These are phyloP conservation scores for Picochlorum sp. DNA, from an alignment of 139 green algal genomes.

Conservation along the genomic window DNA sequence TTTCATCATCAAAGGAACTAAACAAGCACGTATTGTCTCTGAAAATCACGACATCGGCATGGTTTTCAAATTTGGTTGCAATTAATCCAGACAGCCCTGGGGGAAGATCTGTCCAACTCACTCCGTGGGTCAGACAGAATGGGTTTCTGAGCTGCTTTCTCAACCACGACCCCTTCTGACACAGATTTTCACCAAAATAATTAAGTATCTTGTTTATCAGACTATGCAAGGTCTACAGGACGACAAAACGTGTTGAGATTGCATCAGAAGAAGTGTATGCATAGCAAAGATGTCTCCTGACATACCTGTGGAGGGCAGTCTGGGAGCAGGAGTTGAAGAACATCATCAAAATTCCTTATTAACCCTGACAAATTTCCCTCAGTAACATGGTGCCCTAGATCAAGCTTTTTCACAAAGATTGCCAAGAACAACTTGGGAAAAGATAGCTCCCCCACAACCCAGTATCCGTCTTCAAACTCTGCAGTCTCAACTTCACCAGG, in stretches of 20 bases:
- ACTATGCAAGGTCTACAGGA: too few relatives aligned
- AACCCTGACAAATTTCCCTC: background rate
- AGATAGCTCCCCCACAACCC: background rate
- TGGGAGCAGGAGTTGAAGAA: background rate
- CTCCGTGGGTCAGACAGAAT: background rate
- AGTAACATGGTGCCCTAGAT: background rate
- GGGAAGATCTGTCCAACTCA: background rate
- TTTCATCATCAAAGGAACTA: too few relatives aligned
- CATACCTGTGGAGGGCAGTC: too few relatives aligned
- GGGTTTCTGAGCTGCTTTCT: conserved; percentile 3
- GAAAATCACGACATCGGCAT: too few relatives aligned
- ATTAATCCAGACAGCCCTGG: background rate
- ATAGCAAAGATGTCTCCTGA: too few relatives aligned
- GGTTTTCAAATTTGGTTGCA: too few relatives aligned
- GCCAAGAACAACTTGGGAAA: background rate
- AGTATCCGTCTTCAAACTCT: background rate
- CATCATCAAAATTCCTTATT: background rate
- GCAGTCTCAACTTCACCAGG: background rate
- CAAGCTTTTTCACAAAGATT: background rate
- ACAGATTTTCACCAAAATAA: background rate
- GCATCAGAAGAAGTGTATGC: too few relatives aligned
- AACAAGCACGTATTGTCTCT: too few relatives aligned
- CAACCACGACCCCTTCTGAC: background rate
- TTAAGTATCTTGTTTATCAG: background rate
- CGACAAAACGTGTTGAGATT: too few relatives aligned